Evolutionary conservation across 306 rosid genomes (phyloP).

Genomic region (Echinosophora koreensis): DNA sequence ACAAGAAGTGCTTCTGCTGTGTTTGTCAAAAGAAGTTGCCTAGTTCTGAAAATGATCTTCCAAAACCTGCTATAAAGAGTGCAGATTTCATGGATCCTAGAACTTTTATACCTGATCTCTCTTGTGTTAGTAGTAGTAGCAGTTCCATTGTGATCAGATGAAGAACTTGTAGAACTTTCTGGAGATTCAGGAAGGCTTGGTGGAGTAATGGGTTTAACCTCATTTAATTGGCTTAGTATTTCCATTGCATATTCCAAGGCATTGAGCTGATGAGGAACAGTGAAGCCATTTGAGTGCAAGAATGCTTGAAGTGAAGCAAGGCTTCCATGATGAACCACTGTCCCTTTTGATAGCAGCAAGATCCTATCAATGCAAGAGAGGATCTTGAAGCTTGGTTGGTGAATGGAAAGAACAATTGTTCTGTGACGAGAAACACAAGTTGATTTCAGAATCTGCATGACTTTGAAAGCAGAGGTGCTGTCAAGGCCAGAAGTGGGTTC

Average conservation of each 20-base stretch:
- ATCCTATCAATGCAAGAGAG: conserved; percentile 75
- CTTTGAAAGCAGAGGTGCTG: conserved; percentile 79
- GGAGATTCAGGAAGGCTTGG: conserved; percentile 50
- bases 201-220: conserved; percentile 38
- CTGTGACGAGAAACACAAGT: conserved; percentile 67
- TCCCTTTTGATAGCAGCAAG: conserved; percentile 71
- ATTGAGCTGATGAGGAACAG: conserved; percentile 90
- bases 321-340: conserved; percentile 79
- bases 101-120: conserved; percentile 66
- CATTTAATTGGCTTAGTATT: conserved; percentile 61
- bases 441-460: conserved; percentile 79
- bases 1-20: conserved; percentile 83
- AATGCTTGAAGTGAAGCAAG: conserved; percentile 66
- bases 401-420: conserved; percentile 82
- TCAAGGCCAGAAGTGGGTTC: conserved; percentile 99
- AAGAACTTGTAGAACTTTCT: conserved; percentile 9
- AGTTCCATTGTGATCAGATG: background rate
- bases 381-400: conserved; percentile 90
- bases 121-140: background rate
- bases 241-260: conserved; percentile 92
- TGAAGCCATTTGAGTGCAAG: conserved; percentile 66
- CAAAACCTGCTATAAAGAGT: conserved; percentile 73
- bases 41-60: conserved; percentile 83
- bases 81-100: conserved; percentile 74
- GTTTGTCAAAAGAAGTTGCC: conserved; percentile 80